Conservation (phyloP, 1,284 basidiomycete species). For the Melampsora americana region DNA sequence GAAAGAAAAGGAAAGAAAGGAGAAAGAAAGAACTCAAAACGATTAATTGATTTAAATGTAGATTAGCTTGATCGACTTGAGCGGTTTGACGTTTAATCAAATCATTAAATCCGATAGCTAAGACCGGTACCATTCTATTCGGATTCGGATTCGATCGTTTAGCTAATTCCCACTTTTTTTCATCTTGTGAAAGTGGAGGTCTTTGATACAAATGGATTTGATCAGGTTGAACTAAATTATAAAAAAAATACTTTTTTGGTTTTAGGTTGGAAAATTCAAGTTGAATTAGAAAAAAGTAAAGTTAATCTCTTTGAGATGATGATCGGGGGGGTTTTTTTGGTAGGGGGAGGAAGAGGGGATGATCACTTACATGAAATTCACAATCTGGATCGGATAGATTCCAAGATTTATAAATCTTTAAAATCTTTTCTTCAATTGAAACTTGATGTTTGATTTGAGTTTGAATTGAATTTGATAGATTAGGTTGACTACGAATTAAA, state of each 20-base stretch:
- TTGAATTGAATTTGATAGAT: not conserved
- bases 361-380: conserved; percentile 39
- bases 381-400: conserved; percentile 34
- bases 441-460: conserved; percentile 4
- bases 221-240: conserved; percentile 35
- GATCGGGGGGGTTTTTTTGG: too few species aligned
- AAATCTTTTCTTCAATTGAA: conserved; percentile 33
- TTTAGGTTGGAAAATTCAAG: too few species aligned
- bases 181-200: conserved; percentile 23
- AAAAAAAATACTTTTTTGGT: conserved; percentile 42
- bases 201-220: conserved; percentile 34
- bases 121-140: conserved; percentile 27
- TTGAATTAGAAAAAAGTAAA: too few species aligned
- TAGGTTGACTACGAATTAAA: not conserved
- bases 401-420: conserved; percentile 26
- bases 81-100: conserved; percentile 15
- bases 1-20: not conserved
- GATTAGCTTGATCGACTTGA: conserved; percentile 30
- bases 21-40: not conserved
- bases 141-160: conserved; percentile 36
- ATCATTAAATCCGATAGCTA: conserved; percentile 39
- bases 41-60: conserved; percentile 20
- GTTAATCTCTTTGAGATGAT: too few species aligned
- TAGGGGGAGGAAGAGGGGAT: too few species aligned
- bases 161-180: conserved; percentile 17